Conservation (phyloP, 306 rosid species). For the Oemleria cerasiformis region DNA sequence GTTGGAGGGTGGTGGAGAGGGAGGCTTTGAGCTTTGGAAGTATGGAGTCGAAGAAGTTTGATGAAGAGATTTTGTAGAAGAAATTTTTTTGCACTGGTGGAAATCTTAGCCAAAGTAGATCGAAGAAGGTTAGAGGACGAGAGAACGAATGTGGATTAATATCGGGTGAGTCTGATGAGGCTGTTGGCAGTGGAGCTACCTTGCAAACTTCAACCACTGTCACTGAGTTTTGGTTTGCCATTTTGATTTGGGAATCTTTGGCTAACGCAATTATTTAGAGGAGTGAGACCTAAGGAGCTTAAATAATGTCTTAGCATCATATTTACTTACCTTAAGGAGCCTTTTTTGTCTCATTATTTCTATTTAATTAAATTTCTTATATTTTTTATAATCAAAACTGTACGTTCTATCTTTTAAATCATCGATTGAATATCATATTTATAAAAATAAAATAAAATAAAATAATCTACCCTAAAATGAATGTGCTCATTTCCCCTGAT, state of each 20-base stretch:
- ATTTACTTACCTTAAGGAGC: too few relatives aligned
- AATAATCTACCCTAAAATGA: too few relatives aligned
- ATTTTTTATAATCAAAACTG: too few relatives aligned
- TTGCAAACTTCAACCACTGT: slow-evolving; percentile 13
- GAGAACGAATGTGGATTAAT: neutral
- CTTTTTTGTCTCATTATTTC: too few relatives aligned
- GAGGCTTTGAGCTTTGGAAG: slow-evolving; percentile 45
- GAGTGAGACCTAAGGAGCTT: neutral
- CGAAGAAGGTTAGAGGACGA: slow-evolving; percentile 18
- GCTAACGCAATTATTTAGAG: neutral
- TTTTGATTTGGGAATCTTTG: neutral
- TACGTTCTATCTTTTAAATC: too few relatives aligned
- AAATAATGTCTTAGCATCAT: too few relatives aligned
- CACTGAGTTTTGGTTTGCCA: slow-evolving; percentile 10
- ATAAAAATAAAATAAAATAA: too few relatives aligned
- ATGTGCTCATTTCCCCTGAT: too few relatives aligned
- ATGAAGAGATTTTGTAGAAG: too few relatives aligned
- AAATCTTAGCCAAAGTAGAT: slow-evolving; percentile 19
- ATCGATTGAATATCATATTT: too few relatives aligned
- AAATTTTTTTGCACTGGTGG: neutral
- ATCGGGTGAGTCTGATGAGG: neutral
- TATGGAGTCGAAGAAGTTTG: slow-evolving; percentile 10
- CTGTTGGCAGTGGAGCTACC: slow-evolving; percentile 8
- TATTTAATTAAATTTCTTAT: too few relatives aligned
- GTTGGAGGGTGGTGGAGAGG: slow-evolving; percentile 39